Evolutionary conservation across 768 basidiomycete species (phyloP), one percentile per base, ranked within the genome.

Genomic region (Glaciozyma antarctica): DNA sequence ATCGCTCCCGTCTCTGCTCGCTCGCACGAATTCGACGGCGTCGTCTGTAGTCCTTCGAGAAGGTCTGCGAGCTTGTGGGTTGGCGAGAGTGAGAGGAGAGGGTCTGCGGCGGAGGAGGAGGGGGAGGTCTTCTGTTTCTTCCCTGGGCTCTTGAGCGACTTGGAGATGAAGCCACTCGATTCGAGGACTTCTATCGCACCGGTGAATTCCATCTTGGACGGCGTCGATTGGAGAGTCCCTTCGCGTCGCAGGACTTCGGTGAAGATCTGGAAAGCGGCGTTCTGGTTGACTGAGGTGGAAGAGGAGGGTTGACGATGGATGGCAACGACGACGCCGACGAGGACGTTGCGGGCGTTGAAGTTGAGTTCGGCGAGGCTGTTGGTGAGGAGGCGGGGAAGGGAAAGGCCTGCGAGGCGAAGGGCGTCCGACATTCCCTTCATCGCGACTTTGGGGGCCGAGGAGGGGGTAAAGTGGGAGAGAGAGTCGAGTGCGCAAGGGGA

Each of bases 341-440:
- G 68, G 15, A 49, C 67, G 48, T 67, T 52, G 12, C 62, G 71
- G 28, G 54, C 66, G 21, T 58, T 66, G 60, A 63, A 66, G 52
- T 67, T 63, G 34, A 67, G 61, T 5, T 48, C n/a, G 17, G 60
- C n/a, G 34, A 71, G 41, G 15, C 65, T 38, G 21, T 56, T 26
- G 30, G 62, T 9, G 61, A 73, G 58, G 15, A 45, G 55, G 22
- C 59, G 62, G 15, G 59, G 34, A 17, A 52, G 22, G 3, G 60
- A 21, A 28, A 66, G 47, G n/a, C 64, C 62, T 12, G 60, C 38
- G 17, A 54, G 13, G 8, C 58, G 34, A 64, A 90, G 79, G 2
- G 89, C 88, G 4, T 82, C 78, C 24, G 90, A 78, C 59, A 92
- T 81, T 71, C 88, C 84, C 24, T 82, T 76, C 6, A 88, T 88